Base-by-base conservation (phyloP, 2,329 filamentous ascomycete genomes). In the Sclerotinia trifoliorum region DNA sequence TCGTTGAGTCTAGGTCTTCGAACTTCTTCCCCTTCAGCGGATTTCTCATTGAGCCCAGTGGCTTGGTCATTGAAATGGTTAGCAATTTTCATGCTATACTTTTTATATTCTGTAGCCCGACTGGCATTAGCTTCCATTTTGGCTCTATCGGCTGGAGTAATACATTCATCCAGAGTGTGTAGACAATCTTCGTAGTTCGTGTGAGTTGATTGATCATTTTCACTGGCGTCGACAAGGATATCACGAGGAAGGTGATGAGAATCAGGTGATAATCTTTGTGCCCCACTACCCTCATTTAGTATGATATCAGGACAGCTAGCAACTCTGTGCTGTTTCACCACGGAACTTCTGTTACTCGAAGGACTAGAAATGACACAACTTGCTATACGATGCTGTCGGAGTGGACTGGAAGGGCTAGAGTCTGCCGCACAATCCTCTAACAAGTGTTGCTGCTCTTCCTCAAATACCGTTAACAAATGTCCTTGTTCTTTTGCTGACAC, bases 111-210 rank as follows among this genome's bases (percentile, higher is more conserved):
- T 1, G 49, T 56, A 54, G 32, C 4, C 19, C 17, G 48, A n/a
- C 62, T 66, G 10, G 29, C 55, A 51, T 32, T 26, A 7, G 65
- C 65, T 66, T 66, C 65, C 44, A 42, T 39, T n/a, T 44, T 61
- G 11, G 8, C 55, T 44, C 17, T 60, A 17, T 66, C 54, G 19
- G 65, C 42, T 7, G 65, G 65, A 24, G 65, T 52, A 6, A 61
- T 46, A 17, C 55, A 66, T 39, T 66, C 65, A 26, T 66, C 55
- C 13, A 66, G 32, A n/a, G 29, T 66, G 19, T 66, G 65, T 7
- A 52, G 13, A 52, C 32, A 58, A 49, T 66, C 65, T 21, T 61
- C 55, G 44, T 66, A 66, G 8, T 51, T 66, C 17, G 44, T 66
- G 15, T 39, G 44, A 21, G 44, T 52, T 10, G 44, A 42, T 44